Conservation (phyloP, 306 rosid genomes). For the Bauhinia variegata region DNA sequence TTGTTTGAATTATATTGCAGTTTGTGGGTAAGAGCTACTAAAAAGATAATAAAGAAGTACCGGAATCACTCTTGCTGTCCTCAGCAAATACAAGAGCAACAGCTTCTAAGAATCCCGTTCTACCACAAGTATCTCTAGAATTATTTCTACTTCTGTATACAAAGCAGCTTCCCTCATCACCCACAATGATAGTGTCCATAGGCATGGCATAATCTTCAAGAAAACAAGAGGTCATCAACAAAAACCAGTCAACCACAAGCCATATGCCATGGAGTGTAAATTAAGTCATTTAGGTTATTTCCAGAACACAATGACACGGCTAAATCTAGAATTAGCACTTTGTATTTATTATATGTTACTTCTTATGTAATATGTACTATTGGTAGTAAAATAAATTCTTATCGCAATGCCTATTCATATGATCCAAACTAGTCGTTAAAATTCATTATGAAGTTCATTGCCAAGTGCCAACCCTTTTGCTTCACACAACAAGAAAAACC, state of each 20-base stretch:
- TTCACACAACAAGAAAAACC: no score
- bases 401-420: no score
- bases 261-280: conserved; percentile 1
- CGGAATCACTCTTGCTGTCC: conserved; percentile 58
- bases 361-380: no score
- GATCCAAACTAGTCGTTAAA: no score
- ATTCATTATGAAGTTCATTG: no score
- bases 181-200: conserved; percentile 69
- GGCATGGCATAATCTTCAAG: conserved; percentile 80
- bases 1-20: conserved; percentile 10
- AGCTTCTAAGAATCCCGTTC: conserved; percentile 45
- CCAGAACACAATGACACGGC: conserved; percentile 6
- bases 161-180: conserved; percentile 68
- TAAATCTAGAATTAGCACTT: not conserved
- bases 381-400: no score
- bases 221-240: conserved; percentile 12
- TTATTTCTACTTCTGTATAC: conserved; percentile 45
- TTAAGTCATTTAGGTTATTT: conserved; percentile 9
- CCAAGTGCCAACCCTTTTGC: no score
- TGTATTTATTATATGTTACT: no score
- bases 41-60: conserved; percentile 46
- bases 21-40: conserved; percentile 22
- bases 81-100: conserved; percentile 75
- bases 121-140: conserved; percentile 44
- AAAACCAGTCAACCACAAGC: conserved; percentile 12